phyloP scores from a whole-genome alignment of 306 rosid species.

The Rosa multiflora region DNA sequence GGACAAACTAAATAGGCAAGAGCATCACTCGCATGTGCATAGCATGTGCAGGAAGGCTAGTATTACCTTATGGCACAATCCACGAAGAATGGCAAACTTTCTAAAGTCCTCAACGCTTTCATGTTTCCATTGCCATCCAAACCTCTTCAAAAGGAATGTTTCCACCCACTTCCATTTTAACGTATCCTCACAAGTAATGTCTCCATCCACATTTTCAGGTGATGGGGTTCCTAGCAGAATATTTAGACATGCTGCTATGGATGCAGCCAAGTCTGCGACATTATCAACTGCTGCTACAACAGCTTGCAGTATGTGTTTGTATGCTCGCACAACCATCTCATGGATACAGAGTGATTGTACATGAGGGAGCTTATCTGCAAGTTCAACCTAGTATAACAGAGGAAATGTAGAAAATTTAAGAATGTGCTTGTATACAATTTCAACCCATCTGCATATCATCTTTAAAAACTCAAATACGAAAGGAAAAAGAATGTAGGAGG shows the following conservation, averaged over 20 bases:
- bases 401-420: conserved; percentile 18
- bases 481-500: not conserved
- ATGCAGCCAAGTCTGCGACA: conserved; percentile 74
- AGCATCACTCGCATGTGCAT: not conserved
- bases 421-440: conserved; percentile 74
- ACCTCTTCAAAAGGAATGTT: conserved; percentile 77
- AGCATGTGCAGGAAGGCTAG: not conserved
- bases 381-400: conserved; percentile 68
- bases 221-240: conserved; percentile 74
- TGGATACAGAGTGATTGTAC: conserved; percentile 92
- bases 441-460: conserved; percentile 46
- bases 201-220: conserved; percentile 45
- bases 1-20: not conserved
- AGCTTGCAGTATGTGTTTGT: conserved; percentile 91
- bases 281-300: conserved; percentile 80
- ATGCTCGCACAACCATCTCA: conserved; percentile 96
- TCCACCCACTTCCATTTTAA: conserved; percentile 96
- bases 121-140: conserved; percentile 77
- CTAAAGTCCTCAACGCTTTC: conserved; percentile 68
- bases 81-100: conserved; percentile 89
- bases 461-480: not conserved
- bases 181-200: conserved; percentile 46
- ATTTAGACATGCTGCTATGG: conserved; percentile 85
- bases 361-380: conserved; percentile 96
- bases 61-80: conserved; percentile 88